These are phyloP conservation scores for Penicillium digitatum DNA, from an alignment of 2,329 filamentous ascomycete species.

Conservation along the genomic window DNA sequence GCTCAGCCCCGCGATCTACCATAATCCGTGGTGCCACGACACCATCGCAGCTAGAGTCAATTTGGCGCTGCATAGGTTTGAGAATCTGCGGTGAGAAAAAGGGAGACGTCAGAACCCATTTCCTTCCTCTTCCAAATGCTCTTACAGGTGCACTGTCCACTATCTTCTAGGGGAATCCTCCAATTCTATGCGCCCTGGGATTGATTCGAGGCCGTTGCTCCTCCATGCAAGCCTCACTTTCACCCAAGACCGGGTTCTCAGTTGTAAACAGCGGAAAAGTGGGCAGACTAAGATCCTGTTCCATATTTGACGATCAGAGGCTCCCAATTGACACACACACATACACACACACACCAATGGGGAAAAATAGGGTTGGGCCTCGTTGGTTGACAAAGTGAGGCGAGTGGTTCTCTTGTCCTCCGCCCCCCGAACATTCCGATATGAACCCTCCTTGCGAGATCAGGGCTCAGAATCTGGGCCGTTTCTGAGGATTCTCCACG, in stretches of 20 bases:
- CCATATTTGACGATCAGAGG: neutral
- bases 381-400: slow-evolving; percentile 33
- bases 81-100: slow-evolving; percentile 22
- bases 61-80: slow-evolving; percentile 22
- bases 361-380: slow-evolving; percentile 30
- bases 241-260: slow-evolving; percentile 5
- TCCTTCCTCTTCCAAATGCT: neutral
- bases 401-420: slow-evolving; percentile 18
- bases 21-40: slow-evolving; percentile 35
- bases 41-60: slow-evolving; percentile 28
- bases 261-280: neutral
- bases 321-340: neutral
- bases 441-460: slow-evolving; percentile 6
- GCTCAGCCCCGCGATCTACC: slow-evolving; percentile 14
- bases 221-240: slow-evolving; percentile 23
- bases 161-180: neutral
- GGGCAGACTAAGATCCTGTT: neutral
- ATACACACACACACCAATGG: neutral
- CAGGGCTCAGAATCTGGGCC: neutral
- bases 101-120: neutral
- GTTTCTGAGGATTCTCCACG: neutral
- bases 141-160: neutral
- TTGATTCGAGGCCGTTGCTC: slow-evolving; percentile 13
- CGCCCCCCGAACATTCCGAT: slow-evolving; percentile 20
- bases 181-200: neutral